phyloP scores from a whole-genome alignment of 441 rosid species.

The Brassica balearica region DNA sequence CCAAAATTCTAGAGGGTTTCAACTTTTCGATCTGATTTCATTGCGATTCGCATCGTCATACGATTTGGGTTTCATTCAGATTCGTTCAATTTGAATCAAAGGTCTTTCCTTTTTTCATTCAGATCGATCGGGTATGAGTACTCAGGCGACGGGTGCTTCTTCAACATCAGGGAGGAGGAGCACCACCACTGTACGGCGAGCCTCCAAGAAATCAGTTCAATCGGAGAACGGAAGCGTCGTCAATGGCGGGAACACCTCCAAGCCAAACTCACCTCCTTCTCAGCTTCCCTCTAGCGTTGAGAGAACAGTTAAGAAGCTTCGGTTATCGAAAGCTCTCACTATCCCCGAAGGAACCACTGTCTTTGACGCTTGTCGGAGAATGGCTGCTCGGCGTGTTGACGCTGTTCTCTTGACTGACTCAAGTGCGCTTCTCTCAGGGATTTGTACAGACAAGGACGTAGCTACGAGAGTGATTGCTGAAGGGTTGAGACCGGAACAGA shows the following conservation, averaged over 20 bases:
- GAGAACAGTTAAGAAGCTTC: conserved; percentile 85
- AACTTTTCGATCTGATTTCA: conserved; percentile 3
- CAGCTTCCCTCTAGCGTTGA: conserved; percentile 55
- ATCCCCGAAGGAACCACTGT: conserved; percentile 92
- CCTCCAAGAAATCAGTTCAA: conserved; percentile 53
- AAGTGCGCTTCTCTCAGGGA: conserved; percentile 87
- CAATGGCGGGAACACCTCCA: conserved; percentile 49
- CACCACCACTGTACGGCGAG: conserved; percentile 51
- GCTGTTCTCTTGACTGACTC: conserved; percentile 88
- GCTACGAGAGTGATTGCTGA: conserved; percentile 87
- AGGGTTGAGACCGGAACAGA: conserved; percentile 87
- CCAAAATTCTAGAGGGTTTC: conserved; percentile 6
- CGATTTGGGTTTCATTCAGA: conserved; percentile 11
- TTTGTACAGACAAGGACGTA: conserved; percentile 86
- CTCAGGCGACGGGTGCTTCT: conserved; percentile 55
- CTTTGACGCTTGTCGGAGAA: conserved; percentile 85
- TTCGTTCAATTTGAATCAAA: neutral
- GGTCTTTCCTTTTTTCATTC: neutral
- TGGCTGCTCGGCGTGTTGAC: conserved; percentile 90
- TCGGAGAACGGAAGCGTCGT: conserved; percentile 56
- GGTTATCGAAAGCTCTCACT: conserved; percentile 87
- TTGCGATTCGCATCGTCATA: neutral
- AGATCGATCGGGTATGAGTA: conserved; percentile 54
- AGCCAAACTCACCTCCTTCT: conserved; percentile 63
- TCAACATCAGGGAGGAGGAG: conserved; percentile 52